Conservation (phyloP, 306 rosid genomes). For the Erythrophleum fordii region DNA sequence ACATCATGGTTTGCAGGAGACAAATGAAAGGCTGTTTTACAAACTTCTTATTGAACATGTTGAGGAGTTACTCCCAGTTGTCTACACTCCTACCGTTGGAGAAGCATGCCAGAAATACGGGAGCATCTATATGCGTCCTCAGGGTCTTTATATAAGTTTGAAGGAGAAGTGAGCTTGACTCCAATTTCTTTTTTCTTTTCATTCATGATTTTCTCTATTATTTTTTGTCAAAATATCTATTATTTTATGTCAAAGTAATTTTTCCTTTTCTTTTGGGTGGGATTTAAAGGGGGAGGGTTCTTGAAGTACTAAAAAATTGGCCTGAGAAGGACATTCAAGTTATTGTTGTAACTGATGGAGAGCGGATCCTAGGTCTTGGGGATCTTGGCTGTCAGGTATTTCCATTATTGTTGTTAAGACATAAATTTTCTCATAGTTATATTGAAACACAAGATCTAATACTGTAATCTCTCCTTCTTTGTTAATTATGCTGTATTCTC, state of each 20-base stretch:
- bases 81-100: conserved; percentile 97
- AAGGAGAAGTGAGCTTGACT: conserved; percentile 81
- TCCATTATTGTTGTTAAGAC: not conserved
- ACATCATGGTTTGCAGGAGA: conserved; percentile 63
- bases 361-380: conserved; percentile 92
- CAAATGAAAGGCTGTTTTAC: conserved; percentile 88
- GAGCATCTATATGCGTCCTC: conserved; percentile 83
- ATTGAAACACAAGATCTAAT: conserved; percentile 23
- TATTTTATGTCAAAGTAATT: too few species aligned
- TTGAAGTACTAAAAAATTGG: conserved; percentile 94
- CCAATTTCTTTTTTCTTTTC: not conserved
- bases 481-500: conserved; percentile 36
- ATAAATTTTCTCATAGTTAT: conserved; percentile 9
- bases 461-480: conserved; percentile 17
- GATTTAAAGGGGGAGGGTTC: conserved; percentile 78
- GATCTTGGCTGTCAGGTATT: conserved; percentile 98
- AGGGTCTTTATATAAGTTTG: conserved; percentile 96
- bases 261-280: conserved; percentile 18
- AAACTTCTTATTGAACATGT: conserved; percentile 87
- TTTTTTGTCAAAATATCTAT: conserved; percentile 31
- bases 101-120: conserved; percentile 99
- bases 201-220: not conserved
- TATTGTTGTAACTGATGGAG: conserved; percentile 97
- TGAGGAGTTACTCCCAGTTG: conserved; percentile 95
- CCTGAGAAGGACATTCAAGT: conserved; percentile 96